A percentile compares a stretch with the other conserved stretches of the same genome.
These are phyloP conservation scores for Clarireedia sp. DNA, from an alignment of 2,329 filamentous ascomycete genomes.

Conservation along the genomic window DNA sequence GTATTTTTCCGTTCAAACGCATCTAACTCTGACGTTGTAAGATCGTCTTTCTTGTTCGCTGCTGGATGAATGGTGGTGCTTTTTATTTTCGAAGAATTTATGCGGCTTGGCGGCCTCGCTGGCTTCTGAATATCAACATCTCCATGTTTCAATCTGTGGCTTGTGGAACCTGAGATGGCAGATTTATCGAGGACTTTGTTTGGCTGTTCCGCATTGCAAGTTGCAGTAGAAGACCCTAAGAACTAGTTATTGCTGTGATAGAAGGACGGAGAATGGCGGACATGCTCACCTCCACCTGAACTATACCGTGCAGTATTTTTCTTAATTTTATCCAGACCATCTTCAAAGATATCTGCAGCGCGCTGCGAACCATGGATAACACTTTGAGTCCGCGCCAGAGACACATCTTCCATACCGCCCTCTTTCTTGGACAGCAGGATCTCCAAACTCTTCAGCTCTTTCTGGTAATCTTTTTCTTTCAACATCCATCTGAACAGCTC, in stretches of 20 bases:
- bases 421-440: slow-evolving; percentile 25
- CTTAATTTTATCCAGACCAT: slow-evolving; percentile 20
- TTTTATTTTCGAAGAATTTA: neutral
- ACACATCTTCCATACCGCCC: slow-evolving; percentile 26
- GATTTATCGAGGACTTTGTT: neutral
- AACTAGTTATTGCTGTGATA: neutral
- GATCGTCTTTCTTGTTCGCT: neutral
- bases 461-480: slow-evolving; percentile 26
- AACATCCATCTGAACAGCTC: slow-evolving; percentile 16
- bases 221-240: neutral
- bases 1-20: slow-evolving; percentile 9
- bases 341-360: slow-evolving; percentile 17
- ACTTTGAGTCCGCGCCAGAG: slow-evolving; percentile 25
- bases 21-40: slow-evolving; percentile 10
- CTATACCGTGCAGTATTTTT: slow-evolving; percentile 12
- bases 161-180: neutral
- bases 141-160: neutral
- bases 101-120: neutral
- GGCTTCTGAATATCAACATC: neutral
- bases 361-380: slow-evolving; percentile 22
- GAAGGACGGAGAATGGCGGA: neutral
- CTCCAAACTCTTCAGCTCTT: slow-evolving; percentile 27
- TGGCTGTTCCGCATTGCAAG: neutral
- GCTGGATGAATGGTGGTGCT: neutral
- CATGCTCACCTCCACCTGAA: slow-evolving; percentile 3